These are phyloP conservation scores for Saccharomyces pastorianus DNA, from an alignment of 1,139 yeast species.

Conservation along the genomic window DNA sequence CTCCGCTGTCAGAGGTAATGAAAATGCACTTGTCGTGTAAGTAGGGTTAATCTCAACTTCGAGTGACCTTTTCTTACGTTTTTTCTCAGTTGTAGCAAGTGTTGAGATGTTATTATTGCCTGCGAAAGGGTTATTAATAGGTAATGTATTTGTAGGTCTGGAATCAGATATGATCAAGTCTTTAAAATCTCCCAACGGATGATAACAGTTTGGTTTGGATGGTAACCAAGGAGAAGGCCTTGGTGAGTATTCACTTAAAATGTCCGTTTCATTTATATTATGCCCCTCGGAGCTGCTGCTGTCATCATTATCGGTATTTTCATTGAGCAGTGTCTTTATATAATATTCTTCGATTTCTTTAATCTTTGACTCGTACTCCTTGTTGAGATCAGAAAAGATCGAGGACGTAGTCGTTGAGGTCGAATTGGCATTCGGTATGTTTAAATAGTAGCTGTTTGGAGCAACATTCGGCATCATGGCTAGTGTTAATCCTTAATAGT, in stretches of 20 bases:
- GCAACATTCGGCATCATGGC: not conserved
- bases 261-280: not conserved
- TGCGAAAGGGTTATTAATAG: not conserved
- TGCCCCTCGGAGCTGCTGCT: not conserved
- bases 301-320: slow-evolving; percentile 10
- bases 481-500: not conserved
- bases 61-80: slow-evolving; percentile 7
- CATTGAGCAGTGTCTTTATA: slow-evolving; percentile 25
- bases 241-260: not conserved
- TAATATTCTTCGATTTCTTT: slow-evolving; percentile 31
- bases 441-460: slow-evolving; percentile 2
- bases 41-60: slow-evolving; percentile 23
- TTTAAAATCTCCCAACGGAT: not conserved
- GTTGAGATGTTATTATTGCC: not conserved
- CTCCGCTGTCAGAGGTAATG: slow-evolving; percentile 20
- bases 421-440: not conserved
- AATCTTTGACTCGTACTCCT: slow-evolving; percentile 20
- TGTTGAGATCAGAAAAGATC: slow-evolving; percentile 20
- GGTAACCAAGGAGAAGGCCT: not conserved
- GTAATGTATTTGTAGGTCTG: not conserved
- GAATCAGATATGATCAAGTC: not conserved
- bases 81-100: slow-evolving; percentile 1
- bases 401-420: slow-evolving; percentile 21
- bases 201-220: not conserved
- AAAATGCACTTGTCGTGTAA: slow-evolving; percentile 15